Evolutionary conservation across 2,329 filamentous ascomycete genomes (phyloP).

Genomic region (Aureobasidium sp.): DNA sequence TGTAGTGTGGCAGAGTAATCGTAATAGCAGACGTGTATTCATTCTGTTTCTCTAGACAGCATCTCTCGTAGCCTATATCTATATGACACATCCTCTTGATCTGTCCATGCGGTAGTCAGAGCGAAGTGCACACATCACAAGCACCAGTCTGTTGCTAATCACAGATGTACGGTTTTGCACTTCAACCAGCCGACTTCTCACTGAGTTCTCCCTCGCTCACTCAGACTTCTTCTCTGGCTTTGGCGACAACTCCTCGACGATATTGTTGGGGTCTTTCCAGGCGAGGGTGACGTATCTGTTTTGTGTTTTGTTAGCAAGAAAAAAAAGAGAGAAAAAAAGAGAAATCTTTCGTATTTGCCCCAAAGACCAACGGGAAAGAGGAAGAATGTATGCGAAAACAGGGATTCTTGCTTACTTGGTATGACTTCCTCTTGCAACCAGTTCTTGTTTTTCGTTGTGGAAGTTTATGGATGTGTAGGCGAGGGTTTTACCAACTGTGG

Average conservation of each 20-base stretch:
- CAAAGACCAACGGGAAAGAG: no score
- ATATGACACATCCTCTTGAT: neutral
- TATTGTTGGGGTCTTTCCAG: conserved; percentile 57
- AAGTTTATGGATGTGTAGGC: conserved; percentile 59
- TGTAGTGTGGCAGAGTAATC: neutral
- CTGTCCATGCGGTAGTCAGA: neutral
- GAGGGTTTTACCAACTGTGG: conserved; percentile 55
- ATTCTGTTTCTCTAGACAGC: neutral
- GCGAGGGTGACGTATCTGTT: conserved; percentile 48
- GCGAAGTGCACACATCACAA: neutral
- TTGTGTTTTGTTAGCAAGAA: conserved; percentile 19
- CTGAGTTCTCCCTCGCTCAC: neutral
- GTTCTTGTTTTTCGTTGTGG: conserved; percentile 49
- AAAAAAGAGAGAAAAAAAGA: no score
- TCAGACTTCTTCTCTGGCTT: conserved; percentile 22
- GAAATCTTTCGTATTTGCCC: no score
- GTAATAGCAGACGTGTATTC: neutral
- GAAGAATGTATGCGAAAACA: no score
- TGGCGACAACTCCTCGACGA: conserved; percentile 49
- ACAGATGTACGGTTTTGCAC: neutral
- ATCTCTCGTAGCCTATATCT: neutral
- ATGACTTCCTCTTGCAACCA: conserved; percentile 60
- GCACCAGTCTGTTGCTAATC: neutral
- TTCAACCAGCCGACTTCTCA: neutral
- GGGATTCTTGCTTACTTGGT: conserved; percentile 46